Base-by-base conservation (phyloP, 108 stramenopile species). In the Aurantiochytrium sp. region DNA sequence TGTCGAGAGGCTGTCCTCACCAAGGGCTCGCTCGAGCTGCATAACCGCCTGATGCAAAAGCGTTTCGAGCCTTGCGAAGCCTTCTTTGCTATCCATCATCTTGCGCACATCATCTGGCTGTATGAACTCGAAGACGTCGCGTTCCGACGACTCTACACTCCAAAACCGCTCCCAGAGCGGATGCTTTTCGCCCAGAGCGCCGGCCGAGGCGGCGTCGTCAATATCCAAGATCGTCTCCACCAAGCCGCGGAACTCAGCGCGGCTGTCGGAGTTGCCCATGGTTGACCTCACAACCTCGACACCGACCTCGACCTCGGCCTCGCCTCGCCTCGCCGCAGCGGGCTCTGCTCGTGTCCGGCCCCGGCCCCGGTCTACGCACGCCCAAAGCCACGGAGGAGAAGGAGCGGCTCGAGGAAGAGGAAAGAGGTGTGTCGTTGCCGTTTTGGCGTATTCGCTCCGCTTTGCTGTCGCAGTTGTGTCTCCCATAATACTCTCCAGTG, bases 191-290 rank as follows among this genome's bases (percentile, higher is more conserved):
- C 49, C 4, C 0, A 47, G 21, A 53, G 19, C 73, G 73, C 64
- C n/a, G 14, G 35, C 8, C 25, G 21, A 21, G 18, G 14, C 64
- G 35, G 25, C 64, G 25, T 69, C 64, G 25, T 69, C 64, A 18
- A 51, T 44, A 16, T 83, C 73, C 44, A 83, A 10, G 73, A 83
- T 47, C 73, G 51, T 28, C 73, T 83, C 49, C 51, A 83, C 73
- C 10, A 83, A 44, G 73, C 73, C 73, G 44, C 73, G 73, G 16
- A 83, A 53, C 73, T 83, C 73, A 14, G 73, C 73, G 23, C 49
- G 49, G 51, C 73, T 83, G 51, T 83, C 51, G 10, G 73, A 83
- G 51, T 83, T 83, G 44, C 73, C 73, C 73, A 83, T 83, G 35
- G 14, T 69, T 59, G 59, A 59, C 1, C 21, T 59, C 59, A 21